These are phyloP conservation scores for Acanthamoeba lenticulata DNA, from an alignment of 208 protist species.

Conservation along the genomic window DNA sequence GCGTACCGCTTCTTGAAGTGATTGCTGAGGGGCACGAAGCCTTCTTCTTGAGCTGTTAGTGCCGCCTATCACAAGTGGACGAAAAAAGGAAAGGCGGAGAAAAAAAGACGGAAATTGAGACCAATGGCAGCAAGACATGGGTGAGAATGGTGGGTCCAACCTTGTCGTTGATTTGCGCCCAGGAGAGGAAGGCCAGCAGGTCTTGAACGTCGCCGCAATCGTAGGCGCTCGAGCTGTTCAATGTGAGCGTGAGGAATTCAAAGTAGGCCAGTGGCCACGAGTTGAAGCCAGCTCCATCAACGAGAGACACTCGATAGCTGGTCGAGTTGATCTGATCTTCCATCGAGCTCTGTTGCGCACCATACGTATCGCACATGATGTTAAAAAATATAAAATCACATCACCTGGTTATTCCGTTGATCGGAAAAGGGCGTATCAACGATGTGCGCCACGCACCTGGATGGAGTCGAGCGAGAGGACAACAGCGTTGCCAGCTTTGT, in stretches of 20 bases:
- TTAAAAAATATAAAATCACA: no score
- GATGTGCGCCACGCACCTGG: no score
- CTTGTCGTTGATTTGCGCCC: slow-evolving; percentile 14
- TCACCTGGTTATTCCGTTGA: no score
- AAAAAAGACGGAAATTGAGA: no score
- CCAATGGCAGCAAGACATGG: no score
- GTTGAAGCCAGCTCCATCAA: background rate
- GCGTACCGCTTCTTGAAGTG: background rate
- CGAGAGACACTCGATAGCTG: background rate
- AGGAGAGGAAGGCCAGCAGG: background rate
- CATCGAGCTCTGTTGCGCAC: no score
- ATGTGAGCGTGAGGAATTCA: background rate
- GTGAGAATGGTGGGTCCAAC: no score
- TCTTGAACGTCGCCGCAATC: background rate
- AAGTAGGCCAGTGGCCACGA: background rate
- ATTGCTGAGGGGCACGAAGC: slow-evolving; percentile 2
- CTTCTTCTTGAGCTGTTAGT: no score
- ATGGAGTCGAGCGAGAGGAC: background rate
- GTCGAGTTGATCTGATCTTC: background rate
- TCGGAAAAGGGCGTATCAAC: no score
- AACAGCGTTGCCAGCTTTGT: background rate
- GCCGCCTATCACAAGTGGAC: no score
- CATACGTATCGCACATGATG: no score
- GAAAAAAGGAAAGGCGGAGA: no score
- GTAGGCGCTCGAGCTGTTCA: background rate